Conservation (phyloP, 1,284 basidiomycete species). For the Psilocybe mexicana region DNA sequence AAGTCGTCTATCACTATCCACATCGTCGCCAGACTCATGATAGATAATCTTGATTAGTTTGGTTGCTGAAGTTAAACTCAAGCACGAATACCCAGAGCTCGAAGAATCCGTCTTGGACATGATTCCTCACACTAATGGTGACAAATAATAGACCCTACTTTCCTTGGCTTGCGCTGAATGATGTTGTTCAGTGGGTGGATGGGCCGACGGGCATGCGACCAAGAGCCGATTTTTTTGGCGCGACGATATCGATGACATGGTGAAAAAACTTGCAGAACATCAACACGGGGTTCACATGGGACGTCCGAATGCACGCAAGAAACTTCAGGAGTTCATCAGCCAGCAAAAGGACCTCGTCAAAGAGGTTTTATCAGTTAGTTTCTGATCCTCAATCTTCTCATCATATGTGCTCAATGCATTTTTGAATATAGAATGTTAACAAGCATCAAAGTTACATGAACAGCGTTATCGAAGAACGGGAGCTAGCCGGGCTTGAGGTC, state of each 20-base stretch:
- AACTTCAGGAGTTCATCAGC: conserved; percentile 28
- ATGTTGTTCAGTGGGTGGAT: conserved; percentile 29
- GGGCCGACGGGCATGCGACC: conserved; percentile 27
- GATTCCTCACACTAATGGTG: conserved; percentile 27
- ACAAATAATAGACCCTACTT: neutral
- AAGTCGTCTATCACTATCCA: neutral
- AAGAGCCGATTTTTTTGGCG: conserved; percentile 36
- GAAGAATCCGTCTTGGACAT: conserved; percentile 29
- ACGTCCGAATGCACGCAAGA: conserved; percentile 26
- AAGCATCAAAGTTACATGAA: neutral
- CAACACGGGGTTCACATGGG: conserved; percentile 26
- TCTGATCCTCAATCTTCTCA: neutral
- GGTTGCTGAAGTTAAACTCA: conserved; percentile 26
- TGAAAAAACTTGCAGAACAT: conserved; percentile 18
- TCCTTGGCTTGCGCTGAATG: too few relatives aligned
- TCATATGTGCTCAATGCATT: neutral
- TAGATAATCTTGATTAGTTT: conserved; percentile 19
- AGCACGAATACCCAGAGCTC: conserved; percentile 24
- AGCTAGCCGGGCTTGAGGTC: neutral
- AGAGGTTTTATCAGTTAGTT: conserved; percentile 19
- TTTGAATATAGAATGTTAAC: neutral
- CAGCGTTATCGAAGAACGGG: neutral
- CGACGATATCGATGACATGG: conserved; percentile 30
- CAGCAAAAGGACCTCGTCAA: conserved; percentile 23
- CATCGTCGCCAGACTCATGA: neutral